Conservation (phyloP, 768 basidiomycete genomes). For the Dentipellis sp. region DNA sequence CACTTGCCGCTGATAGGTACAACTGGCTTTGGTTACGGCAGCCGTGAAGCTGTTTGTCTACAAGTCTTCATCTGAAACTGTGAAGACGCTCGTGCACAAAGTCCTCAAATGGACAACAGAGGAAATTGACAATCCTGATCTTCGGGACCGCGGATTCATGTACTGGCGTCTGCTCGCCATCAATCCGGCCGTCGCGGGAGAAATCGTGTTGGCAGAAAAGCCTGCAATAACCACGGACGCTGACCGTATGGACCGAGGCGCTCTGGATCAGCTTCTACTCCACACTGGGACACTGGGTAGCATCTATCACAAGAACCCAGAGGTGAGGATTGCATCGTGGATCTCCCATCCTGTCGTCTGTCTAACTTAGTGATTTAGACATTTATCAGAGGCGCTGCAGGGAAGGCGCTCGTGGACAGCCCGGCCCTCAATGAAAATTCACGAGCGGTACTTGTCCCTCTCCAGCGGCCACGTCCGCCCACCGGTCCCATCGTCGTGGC, state of each 20-base stretch:
- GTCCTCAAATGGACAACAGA: slow-evolving; percentile 97
- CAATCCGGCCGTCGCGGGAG: slow-evolving; percentile 79
- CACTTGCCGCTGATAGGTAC: slow-evolving; percentile 50
- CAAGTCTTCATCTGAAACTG: slow-evolving; percentile 72
- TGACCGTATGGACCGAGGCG: slow-evolving; percentile 93
- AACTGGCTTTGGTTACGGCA: slow-evolving; percentile 89
- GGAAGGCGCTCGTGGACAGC: slow-evolving; percentile 77
- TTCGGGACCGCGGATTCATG: slow-evolving; percentile 97
- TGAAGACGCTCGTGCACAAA: slow-evolving; percentile 87
- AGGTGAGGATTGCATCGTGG: slow-evolving; percentile 36
- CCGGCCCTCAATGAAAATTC: slow-evolving; percentile 85
- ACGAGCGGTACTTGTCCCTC: slow-evolving; percentile 56
- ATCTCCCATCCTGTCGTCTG: not conserved
- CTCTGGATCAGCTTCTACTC: slow-evolving; percentile 87
- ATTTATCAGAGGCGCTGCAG: slow-evolving; percentile 85
- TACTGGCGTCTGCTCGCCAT: slow-evolving; percentile 97
- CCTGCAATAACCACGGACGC: slow-evolving; percentile 97
- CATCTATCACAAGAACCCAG: slow-evolving; percentile 97
- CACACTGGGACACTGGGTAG: slow-evolving; percentile 92
- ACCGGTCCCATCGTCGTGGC: slow-evolving; percentile 37
- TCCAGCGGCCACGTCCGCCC: slow-evolving; percentile 41
- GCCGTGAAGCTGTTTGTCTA: slow-evolving; percentile 94
- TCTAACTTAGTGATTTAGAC: slow-evolving; percentile 27
- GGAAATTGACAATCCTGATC: slow-evolving; percentile 95
- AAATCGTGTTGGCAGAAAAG: slow-evolving; percentile 88